phyloP scores from a whole-genome alignment of 2,329 filamentous ascomycete genomes.

The Penicillium sp. region DNA sequence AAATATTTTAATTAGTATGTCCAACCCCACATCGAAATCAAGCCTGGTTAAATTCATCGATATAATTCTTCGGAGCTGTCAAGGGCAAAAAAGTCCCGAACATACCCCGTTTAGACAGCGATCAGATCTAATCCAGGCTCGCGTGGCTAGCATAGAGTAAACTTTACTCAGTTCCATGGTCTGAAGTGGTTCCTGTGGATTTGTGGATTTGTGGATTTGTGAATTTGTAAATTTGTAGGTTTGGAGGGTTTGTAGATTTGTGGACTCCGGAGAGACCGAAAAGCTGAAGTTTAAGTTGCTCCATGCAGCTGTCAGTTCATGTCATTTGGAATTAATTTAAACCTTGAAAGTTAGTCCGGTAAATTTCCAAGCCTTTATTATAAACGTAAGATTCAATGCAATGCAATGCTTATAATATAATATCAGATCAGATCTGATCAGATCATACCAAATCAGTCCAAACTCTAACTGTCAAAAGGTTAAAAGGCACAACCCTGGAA shows the following conservation, averaged over 20 bases:
- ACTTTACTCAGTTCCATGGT: background rate
- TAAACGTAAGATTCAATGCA: background rate
- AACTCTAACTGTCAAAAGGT: conserved; percentile 18
- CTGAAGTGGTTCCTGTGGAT: background rate
- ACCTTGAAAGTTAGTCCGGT: background rate
- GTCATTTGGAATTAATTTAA: background rate
- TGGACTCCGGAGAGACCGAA: background rate
- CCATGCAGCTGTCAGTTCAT: conserved; percentile 4
- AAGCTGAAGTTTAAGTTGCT: background rate
- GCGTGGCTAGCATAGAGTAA: conserved; percentile 9
- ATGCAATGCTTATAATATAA: background rate
- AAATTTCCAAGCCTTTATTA: background rate
- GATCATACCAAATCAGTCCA: conserved; percentile 6
- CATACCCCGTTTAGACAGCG: conserved; percentile 12
- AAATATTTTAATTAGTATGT: background rate
- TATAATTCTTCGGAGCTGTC: background rate
- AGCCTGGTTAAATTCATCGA: background rate
- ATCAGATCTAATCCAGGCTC: conserved; percentile 10
- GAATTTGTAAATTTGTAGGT: too few relatives aligned
- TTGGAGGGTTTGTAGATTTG: background rate
- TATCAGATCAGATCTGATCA: background rate
- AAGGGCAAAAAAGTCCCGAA: conserved; percentile 10
- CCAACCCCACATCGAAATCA: background rate
- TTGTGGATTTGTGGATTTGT: background rate
- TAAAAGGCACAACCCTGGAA: background rate